Base-by-base conservation (phyloP, 352 stramenopile genomes). In the Globisporangium yorkense region DNA sequence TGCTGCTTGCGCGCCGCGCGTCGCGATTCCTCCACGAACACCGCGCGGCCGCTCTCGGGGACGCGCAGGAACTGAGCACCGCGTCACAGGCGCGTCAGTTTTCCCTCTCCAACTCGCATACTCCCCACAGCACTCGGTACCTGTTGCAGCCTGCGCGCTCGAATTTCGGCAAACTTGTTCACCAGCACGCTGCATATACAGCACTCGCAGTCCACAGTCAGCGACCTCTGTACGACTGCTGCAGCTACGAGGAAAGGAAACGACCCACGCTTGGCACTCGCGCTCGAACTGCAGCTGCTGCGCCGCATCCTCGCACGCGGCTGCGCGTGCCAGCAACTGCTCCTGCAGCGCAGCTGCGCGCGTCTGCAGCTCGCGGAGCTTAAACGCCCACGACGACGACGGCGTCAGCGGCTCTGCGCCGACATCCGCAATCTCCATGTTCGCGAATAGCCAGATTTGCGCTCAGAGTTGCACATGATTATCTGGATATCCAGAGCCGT, bases 111-210 rank as follows among this genome's bases (percentile, higher is more conserved):
- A 27, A 27, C 24, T 27, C 24, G 24, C 24, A 27, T 27, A 27
- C 24, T 27, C 24, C 24, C 24, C 24, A 27, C 24, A 56, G n/a
- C 21, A 56, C 24, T 31, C 50, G 53, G n/a, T 47, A 84, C 72
- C 59, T 61, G 56, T 15, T 80, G 68, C 64, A 84, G 71, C 18
- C 71, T 59, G 8, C 69, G 70, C 21, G 77, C 66, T 10, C 77
- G 74, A 45, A 84, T 82, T 55, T 72, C 58, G 9, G 74, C 65
- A 6, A 73, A 58, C 52, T 87, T 82, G 7, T 77, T 52, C 27
- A 75, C 59, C 54, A 87, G 60, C 41, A 80, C 65, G 15, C 70
- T 81, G 48, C 13, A 5, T 45, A 64, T 9, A 45, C 27, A 57
- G 7, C 43, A 37, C 53, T 7, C 35, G 9, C 37, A 50, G 40